Evolutionary conservation across 805 yeast species (phyloP), one percentile per base, ranked within the genome.

Genomic region (Komagataella populi): DNA sequence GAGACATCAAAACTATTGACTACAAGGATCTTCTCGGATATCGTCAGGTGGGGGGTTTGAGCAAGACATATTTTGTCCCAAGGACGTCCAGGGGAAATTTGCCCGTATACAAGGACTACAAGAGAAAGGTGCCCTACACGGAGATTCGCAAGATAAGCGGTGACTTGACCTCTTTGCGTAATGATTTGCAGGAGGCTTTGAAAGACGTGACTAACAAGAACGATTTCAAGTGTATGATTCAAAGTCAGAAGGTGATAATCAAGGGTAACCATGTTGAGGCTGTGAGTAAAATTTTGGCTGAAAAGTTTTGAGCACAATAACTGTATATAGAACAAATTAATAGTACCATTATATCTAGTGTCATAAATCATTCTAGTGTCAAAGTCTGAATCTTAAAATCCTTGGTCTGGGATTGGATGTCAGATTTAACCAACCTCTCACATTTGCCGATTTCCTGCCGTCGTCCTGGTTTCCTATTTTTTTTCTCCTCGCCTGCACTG

Each of bases 81-180:
- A 80, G 84, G 63, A 73, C 87, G 6, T 66, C 74, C 14, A 71
- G 69, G 48, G 88, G 91, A 4, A 80, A 84, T 61, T 71, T 89
- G 62, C 96, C 96, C n/a, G 85, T 88, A 1, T 88, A 88, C 67
- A 49, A 46, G 44, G 45, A 30, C 23, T 24, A 45, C 43, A 52
- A 47, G 46, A 16, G 52, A 8, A 22, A 46, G 8, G 51, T 45
- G n/a, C 23, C 45, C 6, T 46, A 43, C 49, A 50, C 54, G 8
- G 89, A 87, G 60, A 72, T 88, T 23, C 80, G 85, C 62, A 77
- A 78, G 54, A 73, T 88, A 49, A 68, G 73, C 53, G 96, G 96
- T 5, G 82, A 84, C 63, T 70, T 80, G 12, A 64, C 72, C 5
- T 81, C 77, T 53, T 71, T 89, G 52, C 81, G 85, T 63, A 70